phyloP scores from a whole-genome alignment of 2,329 filamentous ascomycete species.

The Rhinocladiella similis region DNA sequence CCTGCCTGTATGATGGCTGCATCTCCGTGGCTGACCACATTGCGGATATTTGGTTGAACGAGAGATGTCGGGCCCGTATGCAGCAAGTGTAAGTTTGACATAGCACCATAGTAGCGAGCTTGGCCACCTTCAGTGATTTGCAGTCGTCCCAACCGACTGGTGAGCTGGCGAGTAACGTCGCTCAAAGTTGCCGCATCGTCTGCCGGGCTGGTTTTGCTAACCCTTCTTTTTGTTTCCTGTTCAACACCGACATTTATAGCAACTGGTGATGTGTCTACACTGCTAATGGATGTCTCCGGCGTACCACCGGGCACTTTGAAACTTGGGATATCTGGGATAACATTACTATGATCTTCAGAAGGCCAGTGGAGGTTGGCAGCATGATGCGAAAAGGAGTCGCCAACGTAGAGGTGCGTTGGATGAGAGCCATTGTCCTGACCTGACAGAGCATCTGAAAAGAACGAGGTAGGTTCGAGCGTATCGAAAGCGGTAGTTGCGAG shows the following conservation, averaged over 20 bases:
- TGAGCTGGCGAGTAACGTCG: conserved; percentile 46
- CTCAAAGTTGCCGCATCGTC: conserved; percentile 21
- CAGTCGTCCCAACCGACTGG: conserved; percentile 45
- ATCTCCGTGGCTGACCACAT: conserved; percentile 36
- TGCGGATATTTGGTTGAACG: conserved; percentile 26
- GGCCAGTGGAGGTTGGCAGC: not conserved
- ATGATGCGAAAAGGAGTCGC: not conserved
- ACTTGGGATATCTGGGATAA: not conserved
- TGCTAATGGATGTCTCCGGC: not conserved
- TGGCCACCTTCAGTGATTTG: conserved; percentile 46
- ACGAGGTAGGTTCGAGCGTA: not conserved
- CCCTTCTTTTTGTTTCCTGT: not conserved
- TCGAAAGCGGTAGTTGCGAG: not conserved
- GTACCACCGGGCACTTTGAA: not conserved
- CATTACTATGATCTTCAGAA: not conserved
- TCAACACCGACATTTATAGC: not conserved
- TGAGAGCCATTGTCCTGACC: not conserved
- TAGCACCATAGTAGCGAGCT: conserved; percentile 46
- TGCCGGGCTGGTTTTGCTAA: not conserved
- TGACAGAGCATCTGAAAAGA: not conserved
- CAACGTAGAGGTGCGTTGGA: not conserved
- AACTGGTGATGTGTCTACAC: not conserved
- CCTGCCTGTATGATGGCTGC: conserved; percentile 44
- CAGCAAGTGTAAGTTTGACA: conserved; percentile 46
- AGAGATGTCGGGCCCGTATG: conserved; percentile 39